Evolutionary conservation across 1,139 yeast genomes (phyloP), one percentile per base, ranked within the genome.

Genomic region (Diutina ranongensis): DNA sequence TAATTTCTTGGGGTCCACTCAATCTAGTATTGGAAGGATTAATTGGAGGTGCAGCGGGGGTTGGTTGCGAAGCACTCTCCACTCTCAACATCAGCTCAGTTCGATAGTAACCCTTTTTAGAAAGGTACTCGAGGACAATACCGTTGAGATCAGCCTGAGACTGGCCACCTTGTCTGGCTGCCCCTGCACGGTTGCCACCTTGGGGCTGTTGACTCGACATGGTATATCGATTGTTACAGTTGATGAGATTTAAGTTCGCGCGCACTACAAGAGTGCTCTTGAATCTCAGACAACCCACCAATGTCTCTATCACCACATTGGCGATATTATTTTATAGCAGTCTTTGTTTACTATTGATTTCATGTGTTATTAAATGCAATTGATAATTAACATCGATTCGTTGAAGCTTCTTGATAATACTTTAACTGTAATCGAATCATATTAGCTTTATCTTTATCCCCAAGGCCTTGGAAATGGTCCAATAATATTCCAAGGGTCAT

Each of bases 11-110:
- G 0, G 81, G 76, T 38, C 59, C 62, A 1, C 71, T 66, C 48
- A 71, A 54, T 36, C 67, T 55, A 47, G 80, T 51, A 52, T 66
- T 65, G 41, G 72, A 59, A 2, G 80, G 72, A 4, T 61, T 62
- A 12, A 66, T 63, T 21, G 74, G 68, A 0, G 83, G 77, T 0
- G 80, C 77, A 1, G 66, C 60, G 0, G 80, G 59, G 1, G 80
- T 76, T 1, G 80, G 76, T 2, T 75, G 75, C 50, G 87, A 80
- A 2, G 94, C 76, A 51, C 87, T 80, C 60, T 94, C 99, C 51
- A 88, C 77, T 52, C 98, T 75, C 49, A 92, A 73, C 82, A 88
- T 86, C 3, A 96, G 88, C 60, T 94, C 99, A 0, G 97, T 89
- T 53, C 83, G 78, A 53, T 87, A 89, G 58, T 87, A 94, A 2